Base-by-base conservation (phyloP, 805 yeast species). In the Teunomyces kruisii region DNA sequence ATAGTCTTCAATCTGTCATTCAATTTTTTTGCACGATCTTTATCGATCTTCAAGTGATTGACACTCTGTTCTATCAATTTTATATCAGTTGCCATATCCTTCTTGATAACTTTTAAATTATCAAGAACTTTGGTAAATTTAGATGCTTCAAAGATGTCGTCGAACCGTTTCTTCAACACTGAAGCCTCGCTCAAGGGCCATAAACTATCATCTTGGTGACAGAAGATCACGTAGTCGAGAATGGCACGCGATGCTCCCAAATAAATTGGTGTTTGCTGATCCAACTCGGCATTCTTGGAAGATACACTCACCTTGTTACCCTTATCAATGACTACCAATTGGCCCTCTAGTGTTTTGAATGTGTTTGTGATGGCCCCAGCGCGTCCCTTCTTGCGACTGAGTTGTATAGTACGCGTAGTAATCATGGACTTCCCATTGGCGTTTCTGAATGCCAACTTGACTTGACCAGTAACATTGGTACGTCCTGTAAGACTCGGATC, bases 141-240 rank as follows among this genome's bases (percentile, higher is more conserved):
- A 53, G 89, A 80, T 0, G 97, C 97, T 65, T 94, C 97, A 58
- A 94, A 94, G 7, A 94, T 92, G 64, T 94, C 99, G 63, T 94
- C 99, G 57, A 94, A 95, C 43, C 92, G 78, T 66, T 91, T 91
- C 66, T 94, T 95, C 60, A 94, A 75, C 9, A 78, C 78, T 2
- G 96, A 76, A 1, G 99, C 95, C 64, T 94, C 99, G 54, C 91
- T 80, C 39, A 94, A 72, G 1, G 99, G 99, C 99, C 99, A 94
- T 24, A 89, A 65, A 55, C 92, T 84, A 48, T 94, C 99, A 58
- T 94, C 99, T 62, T 94, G 99, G 59, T 94, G 99, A 58, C 99
- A 92, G 65, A 94, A 94, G 1, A 92, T 84, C 33, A 94, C 99
- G 61, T 89, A 88, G 53, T 92, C 96, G 42, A 94, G 67, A 44